These are phyloP conservation scores for Russula dissimulans DNA, from an alignment of 768 basidiomycete species.

Conservation along the genomic window DNA sequence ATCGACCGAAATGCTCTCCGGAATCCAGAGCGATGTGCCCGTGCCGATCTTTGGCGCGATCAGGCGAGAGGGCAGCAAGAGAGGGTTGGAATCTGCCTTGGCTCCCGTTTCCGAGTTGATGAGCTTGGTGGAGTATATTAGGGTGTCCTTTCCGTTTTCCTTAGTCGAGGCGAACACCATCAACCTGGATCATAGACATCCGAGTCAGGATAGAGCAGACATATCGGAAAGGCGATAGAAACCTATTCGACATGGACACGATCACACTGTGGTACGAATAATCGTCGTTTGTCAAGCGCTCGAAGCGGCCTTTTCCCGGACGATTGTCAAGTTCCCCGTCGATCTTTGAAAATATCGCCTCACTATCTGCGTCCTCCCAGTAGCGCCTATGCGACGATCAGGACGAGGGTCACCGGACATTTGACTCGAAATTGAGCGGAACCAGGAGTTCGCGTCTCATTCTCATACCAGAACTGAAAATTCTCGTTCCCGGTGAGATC, in stretches of 20 bases:
- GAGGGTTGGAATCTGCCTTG: slow-evolving; percentile 23
- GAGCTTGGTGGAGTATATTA: slow-evolving; percentile 30
- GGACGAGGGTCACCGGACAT: not conserved
- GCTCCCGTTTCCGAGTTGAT: slow-evolving; percentile 28
- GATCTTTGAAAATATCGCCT: slow-evolving; percentile 26
- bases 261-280: slow-evolving; percentile 26
- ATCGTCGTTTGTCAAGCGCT: slow-evolving; percentile 34
- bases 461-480: slow-evolving; percentile 34
- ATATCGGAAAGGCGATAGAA: not conserved
- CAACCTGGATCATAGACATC: slow-evolving; percentile 21
- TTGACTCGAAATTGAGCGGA: not conserved
- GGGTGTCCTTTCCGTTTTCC: slow-evolving; percentile 31
- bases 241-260: slow-evolving; percentile 33
- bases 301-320: slow-evolving; percentile 33
- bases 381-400: slow-evolving; percentile 27
- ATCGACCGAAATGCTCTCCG: slow-evolving; percentile 30
- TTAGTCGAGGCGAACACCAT: slow-evolving; percentile 35
- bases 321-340: slow-evolving; percentile 32
- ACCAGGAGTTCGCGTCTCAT: not conserved
- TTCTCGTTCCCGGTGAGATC: slow-evolving; percentile 34
- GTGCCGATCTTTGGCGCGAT: slow-evolving; percentile 28
- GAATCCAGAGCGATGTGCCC: slow-evolving; percentile 27
- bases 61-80: slow-evolving; percentile 28
- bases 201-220: not conserved
- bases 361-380: slow-evolving; percentile 31